Conservation (phyloP, 2,329 filamentous ascomycete species). For the Alternaria incomplexa region DNA sequence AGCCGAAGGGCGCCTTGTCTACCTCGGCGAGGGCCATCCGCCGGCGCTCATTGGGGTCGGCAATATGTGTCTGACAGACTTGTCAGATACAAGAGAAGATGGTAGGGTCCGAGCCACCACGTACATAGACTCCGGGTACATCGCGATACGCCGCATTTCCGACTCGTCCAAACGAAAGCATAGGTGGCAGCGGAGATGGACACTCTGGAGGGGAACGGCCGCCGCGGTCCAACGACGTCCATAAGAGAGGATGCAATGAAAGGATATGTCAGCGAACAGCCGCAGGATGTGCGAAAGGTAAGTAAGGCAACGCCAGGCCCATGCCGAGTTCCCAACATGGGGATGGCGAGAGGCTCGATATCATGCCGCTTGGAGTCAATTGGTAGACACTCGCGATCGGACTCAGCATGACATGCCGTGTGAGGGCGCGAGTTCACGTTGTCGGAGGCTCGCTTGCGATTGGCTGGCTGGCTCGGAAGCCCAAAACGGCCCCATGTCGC, state of each 20-base stretch:
- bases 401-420: slow-evolving; percentile 22
- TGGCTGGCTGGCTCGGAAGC: slow-evolving; percentile 8
- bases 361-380: slow-evolving; percentile 19
- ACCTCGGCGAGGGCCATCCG: slow-evolving; percentile 46
- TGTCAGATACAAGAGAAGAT: slow-evolving; percentile 11
- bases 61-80: slow-evolving; percentile 33
- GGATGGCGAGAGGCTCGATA: slow-evolving; percentile 1
- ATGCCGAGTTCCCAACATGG: neutral
- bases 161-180: slow-evolving; percentile 35
- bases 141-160: slow-evolving; percentile 43
- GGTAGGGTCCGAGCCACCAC: neutral
- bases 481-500: slow-evolving; percentile 16
- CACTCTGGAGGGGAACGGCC: slow-evolving; percentile 3
- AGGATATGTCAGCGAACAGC: slow-evolving; percentile 9
- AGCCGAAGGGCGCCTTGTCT: slow-evolving; percentile 45
- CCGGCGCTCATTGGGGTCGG: slow-evolving; percentile 45
- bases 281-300: slow-evolving; percentile 1
- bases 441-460: slow-evolving; percentile 15
- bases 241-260: slow-evolving; percentile 4
- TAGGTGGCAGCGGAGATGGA: slow-evolving; percentile 11
- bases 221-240: neutral
- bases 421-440: slow-evolving; percentile 26
- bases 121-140: slow-evolving; percentile 36
- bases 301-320: slow-evolving; percentile 7
- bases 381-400: slow-evolving; percentile 15